phyloP scores from a whole-genome alignment of 2,329 filamentous ascomycete species.

The Myriangium duriaei region DNA sequence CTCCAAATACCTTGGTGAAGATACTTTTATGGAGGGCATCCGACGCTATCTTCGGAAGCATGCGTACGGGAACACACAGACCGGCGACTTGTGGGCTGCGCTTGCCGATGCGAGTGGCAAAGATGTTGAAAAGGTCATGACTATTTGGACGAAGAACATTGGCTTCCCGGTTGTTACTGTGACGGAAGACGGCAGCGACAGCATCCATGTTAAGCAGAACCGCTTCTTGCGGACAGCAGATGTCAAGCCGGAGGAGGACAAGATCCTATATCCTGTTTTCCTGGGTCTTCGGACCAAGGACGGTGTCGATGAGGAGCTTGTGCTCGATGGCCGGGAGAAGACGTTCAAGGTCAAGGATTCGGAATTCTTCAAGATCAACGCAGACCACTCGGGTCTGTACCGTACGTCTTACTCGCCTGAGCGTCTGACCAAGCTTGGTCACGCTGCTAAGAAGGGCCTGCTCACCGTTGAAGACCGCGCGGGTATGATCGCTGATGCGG shows the following conservation, averaged over 20 bases:
- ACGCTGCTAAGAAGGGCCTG: constrained; percentile 69
- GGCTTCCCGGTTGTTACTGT: constrained; percentile 87
- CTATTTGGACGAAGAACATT: constrained; percentile 93
- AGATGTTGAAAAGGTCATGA: constrained; percentile 79
- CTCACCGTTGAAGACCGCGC: constrained; percentile 82
- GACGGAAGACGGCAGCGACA: constrained; percentile 57
- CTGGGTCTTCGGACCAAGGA: constrained; percentile 72
- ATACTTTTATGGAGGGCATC: constrained; percentile 84
- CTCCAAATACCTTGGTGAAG: constrained; percentile 86
- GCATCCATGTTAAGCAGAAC: constrained; percentile 84
- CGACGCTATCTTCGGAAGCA: constrained; percentile 88
- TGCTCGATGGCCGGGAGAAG: constrained; percentile 59
- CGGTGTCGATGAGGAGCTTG: constrained; percentile 66
- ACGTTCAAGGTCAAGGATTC: constrained; percentile 64
- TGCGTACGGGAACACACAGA: constrained; percentile 90
- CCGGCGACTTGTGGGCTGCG: constrained; percentile 79
- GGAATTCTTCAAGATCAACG: constrained; percentile 95
- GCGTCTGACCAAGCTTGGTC: constrained; percentile 73
- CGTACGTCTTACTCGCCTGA: constrained; percentile 77
- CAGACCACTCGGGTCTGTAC: constrained; percentile 86
- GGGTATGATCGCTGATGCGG: constrained; percentile 81
- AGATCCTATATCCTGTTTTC: constrained; percentile 80
- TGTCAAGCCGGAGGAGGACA: constrained; percentile 83
- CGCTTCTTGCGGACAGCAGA: constrained; percentile 87
- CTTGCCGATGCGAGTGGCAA: constrained; percentile 83